Conservation (phyloP, 352 stramenopile species). For the Globisporangium camurandrum region DNA sequence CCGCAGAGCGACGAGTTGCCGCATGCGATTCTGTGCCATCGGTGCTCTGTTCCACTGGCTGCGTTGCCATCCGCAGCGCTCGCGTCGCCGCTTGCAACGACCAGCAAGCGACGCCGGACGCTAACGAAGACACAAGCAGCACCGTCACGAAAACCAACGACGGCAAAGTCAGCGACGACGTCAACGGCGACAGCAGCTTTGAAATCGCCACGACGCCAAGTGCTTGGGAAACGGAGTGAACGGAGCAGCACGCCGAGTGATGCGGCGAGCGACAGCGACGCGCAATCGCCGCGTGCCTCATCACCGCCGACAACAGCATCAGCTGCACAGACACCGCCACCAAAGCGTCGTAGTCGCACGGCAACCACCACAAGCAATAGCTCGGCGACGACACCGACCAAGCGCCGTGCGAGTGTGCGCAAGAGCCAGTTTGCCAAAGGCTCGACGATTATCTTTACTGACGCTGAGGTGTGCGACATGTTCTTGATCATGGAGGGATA, state of each 20-base stretch:
- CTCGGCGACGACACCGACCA: slow-evolving; percentile 21
- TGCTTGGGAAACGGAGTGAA: slow-evolving; percentile 3
- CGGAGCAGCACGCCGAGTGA: slow-evolving; percentile 8
- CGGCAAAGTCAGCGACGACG: background rate
- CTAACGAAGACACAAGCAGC: background rate
- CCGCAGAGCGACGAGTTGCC: slow-evolving; percentile 9
- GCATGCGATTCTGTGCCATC: slow-evolving; percentile 5
- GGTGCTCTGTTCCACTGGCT: background rate
- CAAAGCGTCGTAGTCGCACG: background rate
- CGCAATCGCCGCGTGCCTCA: background rate
- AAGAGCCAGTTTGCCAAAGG: slow-evolving; percentile 46
- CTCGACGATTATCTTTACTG: slow-evolving; percentile 55
- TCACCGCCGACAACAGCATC: background rate
- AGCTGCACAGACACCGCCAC: too few relatives aligned
- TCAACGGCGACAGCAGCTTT: too few relatives aligned
- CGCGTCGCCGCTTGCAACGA: background rate
- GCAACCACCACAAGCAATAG: background rate
- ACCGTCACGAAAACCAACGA: background rate
- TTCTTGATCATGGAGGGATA: too few relatives aligned
- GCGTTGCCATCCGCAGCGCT: background rate
- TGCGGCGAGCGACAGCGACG: slow-evolving; percentile 5
- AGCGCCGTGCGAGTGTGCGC: slow-evolving; percentile 23
- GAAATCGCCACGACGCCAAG: slow-evolving; percentile 3
- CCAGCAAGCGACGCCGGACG: background rate
- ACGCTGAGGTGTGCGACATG: slow-evolving; percentile 42